Evolutionary conservation across 2,329 filamentous ascomycete genomes (phyloP).

Genomic region (Colletotrichum falcatum): DNA sequence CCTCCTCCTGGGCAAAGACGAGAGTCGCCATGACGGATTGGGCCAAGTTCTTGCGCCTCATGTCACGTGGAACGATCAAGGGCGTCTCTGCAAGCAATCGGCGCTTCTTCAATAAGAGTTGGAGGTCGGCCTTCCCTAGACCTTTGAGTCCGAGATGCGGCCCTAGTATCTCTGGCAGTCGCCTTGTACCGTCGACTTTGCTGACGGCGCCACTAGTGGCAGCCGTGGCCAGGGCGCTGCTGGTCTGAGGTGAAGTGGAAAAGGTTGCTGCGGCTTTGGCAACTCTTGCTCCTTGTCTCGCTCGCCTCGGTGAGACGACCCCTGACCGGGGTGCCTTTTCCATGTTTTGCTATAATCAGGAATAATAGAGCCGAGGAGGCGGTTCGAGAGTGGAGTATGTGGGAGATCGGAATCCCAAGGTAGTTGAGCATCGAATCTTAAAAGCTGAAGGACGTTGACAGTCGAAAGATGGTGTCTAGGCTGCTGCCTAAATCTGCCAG

Average conservation of each 20-base stretch:
- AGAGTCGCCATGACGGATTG: slow-evolving; percentile 48
- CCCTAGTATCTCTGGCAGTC: slow-evolving; percentile 7
- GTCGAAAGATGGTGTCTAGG: neutral
- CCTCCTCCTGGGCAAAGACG: slow-evolving; percentile 62
- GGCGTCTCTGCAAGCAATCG: slow-evolving; percentile 29
- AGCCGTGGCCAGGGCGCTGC: neutral
- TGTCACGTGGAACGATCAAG: slow-evolving; percentile 23
- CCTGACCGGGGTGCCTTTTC: neutral
- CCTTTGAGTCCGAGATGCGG: slow-evolving; percentile 24
- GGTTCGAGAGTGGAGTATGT: too few species aligned
- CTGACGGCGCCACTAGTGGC: neutral
- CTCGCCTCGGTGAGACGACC: slow-evolving; percentile 11
- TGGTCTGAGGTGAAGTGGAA: neutral
- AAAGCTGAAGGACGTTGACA: too few species aligned
- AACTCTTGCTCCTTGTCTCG: slow-evolving; percentile 15
- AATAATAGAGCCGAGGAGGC: neutral
- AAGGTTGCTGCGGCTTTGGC: neutral
- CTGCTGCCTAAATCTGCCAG: slow-evolving; percentile 24
- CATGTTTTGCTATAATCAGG: slow-evolving; percentile 5
- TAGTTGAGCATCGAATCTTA: neutral
- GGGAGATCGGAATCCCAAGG: neutral
- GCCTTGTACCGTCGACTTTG: neutral
- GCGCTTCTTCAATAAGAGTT: slow-evolving; percentile 36
- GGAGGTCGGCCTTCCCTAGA: slow-evolving; percentile 22
- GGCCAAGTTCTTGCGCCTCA: slow-evolving; percentile 7